Base-by-base conservation (phyloP, 768 basidiomycete species). In the Naganishia antarctica region DNA sequence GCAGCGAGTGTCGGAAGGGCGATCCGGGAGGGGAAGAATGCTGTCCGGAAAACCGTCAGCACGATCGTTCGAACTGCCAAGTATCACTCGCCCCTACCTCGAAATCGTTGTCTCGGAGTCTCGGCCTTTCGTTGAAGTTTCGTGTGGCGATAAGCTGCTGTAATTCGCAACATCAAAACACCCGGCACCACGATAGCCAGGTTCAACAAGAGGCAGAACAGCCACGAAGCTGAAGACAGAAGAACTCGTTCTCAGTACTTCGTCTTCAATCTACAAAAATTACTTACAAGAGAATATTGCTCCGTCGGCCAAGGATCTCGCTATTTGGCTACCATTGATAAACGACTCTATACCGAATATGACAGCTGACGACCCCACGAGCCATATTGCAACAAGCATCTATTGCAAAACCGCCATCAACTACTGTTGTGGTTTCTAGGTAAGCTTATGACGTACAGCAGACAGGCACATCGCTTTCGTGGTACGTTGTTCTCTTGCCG, bases 21-120 rank as follows among this genome's bases (percentile, higher is more conserved):
- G 70, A 88, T 88, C 28, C 83, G 82, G 69, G 82, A 80, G 32
- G 89, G 88, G 70, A 87, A 89, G 66, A 87, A 80, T 67, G 87
- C 89, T 83, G 82, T 43, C 29, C 9, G 7, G 34, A 61, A 28
- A 63, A 46, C 8, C 23, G 18, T 63, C 32, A 63, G 50, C 47
- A 12, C 11, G 45, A 40, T 63, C 51, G 60, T 44, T 31, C 53
- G 25, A 32, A 15, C 41, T 50, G 57, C 29, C 37, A 57, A 16
- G 28, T 13, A 34, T 16, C 21, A 50, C n/a, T 2, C 18, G n/a
- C n/a, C n/a, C n/a, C n/a, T 69, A 89, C 89, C 84, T 80, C 89
- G 79, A 79, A 90, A 91, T 21, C 84, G 81, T 74, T 90, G 86
- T 41, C 89, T 81, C 47, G 89, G 89, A 8, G 89, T 91, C 23